phyloP scores from a whole-genome alignment of 179 eudicot species.

The Camellia oleifera region DNA sequence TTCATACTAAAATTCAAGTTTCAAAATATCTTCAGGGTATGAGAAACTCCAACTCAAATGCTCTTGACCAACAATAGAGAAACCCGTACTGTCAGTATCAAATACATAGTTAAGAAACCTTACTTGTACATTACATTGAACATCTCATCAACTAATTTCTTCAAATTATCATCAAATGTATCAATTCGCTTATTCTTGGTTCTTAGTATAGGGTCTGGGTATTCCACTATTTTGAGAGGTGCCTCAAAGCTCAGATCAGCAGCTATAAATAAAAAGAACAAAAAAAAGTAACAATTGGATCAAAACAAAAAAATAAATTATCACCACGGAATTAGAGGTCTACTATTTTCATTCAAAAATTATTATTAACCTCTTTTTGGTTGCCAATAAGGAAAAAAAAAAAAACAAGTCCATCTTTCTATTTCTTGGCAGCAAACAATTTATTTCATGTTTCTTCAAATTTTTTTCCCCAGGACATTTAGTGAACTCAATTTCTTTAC shows the following conservation, averaged over 20 bases:
- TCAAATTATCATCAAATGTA: constrained; percentile 74
- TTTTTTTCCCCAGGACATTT: background rate
- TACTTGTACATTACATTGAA: constrained; percentile 94
- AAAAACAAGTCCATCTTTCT: no score
- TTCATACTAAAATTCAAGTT: no score
- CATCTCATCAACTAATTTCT: constrained; percentile 80
- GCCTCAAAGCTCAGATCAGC: constrained; percentile 71
- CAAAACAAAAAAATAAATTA: background rate
- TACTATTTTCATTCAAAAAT: background rate
- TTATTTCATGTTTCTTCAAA: background rate
- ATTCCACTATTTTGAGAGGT: constrained; percentile 72
- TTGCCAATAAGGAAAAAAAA: background rate
- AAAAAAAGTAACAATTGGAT: background rate
- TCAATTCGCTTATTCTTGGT: constrained; percentile 73
- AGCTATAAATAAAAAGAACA: constrained; percentile 34
- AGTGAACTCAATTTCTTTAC: background rate
- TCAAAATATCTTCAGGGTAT: no score
- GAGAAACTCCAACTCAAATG: no score
- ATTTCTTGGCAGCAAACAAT: constrained; percentile 3
- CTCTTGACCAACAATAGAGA: no score
- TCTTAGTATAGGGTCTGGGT: constrained; percentile 84
- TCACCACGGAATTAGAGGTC: background rate
- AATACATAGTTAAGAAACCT: constrained; percentile 15
- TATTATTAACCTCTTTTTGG: background rate
- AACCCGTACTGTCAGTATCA: no score